A percentile compares a stretch with the other conserved stretches of the same genome.
Conservation (phyloP, 345 rosid species). For the Firmiana major region DNA sequence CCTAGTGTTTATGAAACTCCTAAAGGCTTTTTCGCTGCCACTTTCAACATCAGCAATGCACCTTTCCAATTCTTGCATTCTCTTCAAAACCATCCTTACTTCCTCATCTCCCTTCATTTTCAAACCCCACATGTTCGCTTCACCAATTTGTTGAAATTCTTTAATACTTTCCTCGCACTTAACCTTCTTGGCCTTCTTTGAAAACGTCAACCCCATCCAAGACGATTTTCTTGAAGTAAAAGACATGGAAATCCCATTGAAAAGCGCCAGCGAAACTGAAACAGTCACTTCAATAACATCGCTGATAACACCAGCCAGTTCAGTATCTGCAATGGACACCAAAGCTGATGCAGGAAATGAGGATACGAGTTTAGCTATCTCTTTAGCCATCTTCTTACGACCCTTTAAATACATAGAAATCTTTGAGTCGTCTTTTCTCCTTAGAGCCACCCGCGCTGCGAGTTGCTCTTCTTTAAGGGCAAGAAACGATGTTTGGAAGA, state of each 20-base stretch:
- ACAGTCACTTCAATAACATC: constrained; percentile 37
- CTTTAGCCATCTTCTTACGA: constrained; percentile 36
- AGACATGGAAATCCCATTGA: constrained; percentile 30
- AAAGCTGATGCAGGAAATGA: constrained; percentile 14
- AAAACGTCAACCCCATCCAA: constrained; percentile 25
- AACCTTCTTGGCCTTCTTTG: constrained; percentile 25
- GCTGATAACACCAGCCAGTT: constrained; percentile 26
- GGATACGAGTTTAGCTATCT: constrained; percentile 34
- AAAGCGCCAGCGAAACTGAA: constrained; percentile 41
- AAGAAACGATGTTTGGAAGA: constrained; percentile 39
- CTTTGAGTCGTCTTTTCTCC: constrained; percentile 46
- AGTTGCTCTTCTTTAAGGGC: constrained; percentile 45
- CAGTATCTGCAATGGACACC: constrained; percentile 20
- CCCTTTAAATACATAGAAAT: constrained; percentile 27
- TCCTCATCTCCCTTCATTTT: constrained; percentile 46
- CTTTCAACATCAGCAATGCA: constrained; percentile 34
- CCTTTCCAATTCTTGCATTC: constrained; percentile 41
- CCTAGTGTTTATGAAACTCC: constrained; percentile 53
- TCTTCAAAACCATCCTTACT: constrained; percentile 33
- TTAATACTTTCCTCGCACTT: constrained; percentile 30
- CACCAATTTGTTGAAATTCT: constrained; percentile 36
- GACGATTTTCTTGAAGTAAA: constrained; percentile 27
- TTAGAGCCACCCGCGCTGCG: constrained; percentile 44
- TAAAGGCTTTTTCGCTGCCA: constrained; percentile 39
- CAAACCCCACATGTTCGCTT: constrained; percentile 38